Base-by-base conservation (phyloP, 345 rosid genomes). In the Aquilaria sinensis region DNA sequence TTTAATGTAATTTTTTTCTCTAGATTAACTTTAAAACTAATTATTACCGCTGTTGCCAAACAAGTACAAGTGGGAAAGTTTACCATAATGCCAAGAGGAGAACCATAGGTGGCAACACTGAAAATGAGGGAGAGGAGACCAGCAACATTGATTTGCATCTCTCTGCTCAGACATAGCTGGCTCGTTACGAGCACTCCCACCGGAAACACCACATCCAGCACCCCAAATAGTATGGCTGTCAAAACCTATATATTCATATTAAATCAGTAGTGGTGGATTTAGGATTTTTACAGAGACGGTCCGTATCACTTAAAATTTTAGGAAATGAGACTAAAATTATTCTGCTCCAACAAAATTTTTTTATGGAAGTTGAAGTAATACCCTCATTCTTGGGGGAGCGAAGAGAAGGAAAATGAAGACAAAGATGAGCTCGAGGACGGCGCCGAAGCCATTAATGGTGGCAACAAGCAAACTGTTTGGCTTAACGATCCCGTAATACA, bases 1-100 rank as follows among this genome's bases (percentile, higher is more conserved):
- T 23, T 23, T 23, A 23, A 23, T 23, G 23, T 23, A 23, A 23
- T 23, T 23, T 23, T 23, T 23, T 23, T 23, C 23, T 23, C 23
- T 23, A 23, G 23, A 23, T 23, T 23, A 23, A 23, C 23, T 23
- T 23, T 23, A 23, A 23, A 23, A 23, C 23, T 23, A 23, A 23
- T 23, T 23, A 23, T 23, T 23, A 23, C 23, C 23, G 23, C 23
- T 23, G 23, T 23, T 23, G 23, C 23, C 23, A 23, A 23, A 23
- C 23, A 23, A 23, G 23, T 23, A 23, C 23, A 23, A 23, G 23
- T 23, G 43, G 43, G 1, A 9, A 58, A 51, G 47, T 60, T 75
- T 78, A 90, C 92, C 93, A 90, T 90, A 41, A 90, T 92, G 13
- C 89, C 75, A 62, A 88, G 90, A 61, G 97, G 97, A 41, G 97